phyloP scores from a whole-genome alignment of 176 grass and related monocot species.

The Triticum timopheevii region DNA sequence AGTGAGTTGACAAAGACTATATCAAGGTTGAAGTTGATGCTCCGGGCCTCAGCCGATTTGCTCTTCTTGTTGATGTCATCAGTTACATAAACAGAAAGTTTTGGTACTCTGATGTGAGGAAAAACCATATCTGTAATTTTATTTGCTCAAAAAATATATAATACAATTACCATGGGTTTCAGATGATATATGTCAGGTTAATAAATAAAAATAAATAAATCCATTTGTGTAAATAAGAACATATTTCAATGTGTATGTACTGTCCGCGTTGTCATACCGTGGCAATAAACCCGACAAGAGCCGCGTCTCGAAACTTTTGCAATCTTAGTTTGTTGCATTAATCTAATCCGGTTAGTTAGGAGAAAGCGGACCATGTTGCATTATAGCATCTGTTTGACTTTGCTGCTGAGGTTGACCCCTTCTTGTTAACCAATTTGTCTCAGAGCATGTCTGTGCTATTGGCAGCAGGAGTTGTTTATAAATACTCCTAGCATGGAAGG shows the following conservation, averaged over 20 bases:
- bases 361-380: slow-evolving; percentile 26
- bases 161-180: neutral
- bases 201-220: neutral
- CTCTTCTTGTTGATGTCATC: slow-evolving; percentile 12
- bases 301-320: neutral
- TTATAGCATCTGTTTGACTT: slow-evolving; percentile 33
- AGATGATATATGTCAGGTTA: slow-evolving; percentile 8
- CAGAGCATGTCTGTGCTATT: slow-evolving; percentile 20
- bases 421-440: slow-evolving; percentile 2
- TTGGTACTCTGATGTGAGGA: neutral
- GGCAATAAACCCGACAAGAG: neutral
- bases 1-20: slow-evolving; percentile 30
- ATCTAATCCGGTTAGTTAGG: slow-evolving; percentile 41
- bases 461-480: slow-evolving; percentile 5
- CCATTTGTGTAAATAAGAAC: neutral
- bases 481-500: neutral
- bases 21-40: slow-evolving; percentile 22
- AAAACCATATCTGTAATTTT: neutral
- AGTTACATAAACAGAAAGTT: neutral
- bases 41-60: neutral
- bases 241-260: neutral
- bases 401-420: neutral
- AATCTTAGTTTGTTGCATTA: neutral
- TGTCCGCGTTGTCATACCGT: neutral
- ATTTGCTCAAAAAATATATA: neutral